Evolutionary conservation across 495 filamentous ascomycete species (phyloP), one percentile per base, ranked within the genome.

Genomic region (Mytilinidion resinicola): DNA sequence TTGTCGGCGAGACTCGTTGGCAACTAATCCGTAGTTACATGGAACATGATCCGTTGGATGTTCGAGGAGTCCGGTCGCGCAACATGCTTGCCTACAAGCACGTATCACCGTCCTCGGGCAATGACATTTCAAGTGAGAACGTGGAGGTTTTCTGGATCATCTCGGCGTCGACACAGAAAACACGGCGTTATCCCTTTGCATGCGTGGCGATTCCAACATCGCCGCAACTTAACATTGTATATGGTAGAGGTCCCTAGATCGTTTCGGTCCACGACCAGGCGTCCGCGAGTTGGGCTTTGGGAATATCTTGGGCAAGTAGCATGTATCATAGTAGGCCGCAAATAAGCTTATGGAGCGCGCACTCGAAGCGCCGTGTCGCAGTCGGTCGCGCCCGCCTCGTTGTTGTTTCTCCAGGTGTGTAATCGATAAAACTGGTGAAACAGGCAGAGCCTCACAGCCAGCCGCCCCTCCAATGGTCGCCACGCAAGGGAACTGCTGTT

Each of bases 201-300:
- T 47, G 15, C 11, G 25, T 25, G n/a, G 35, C 21, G 21, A 59
- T 49, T 49, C 54, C 11, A 41, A 15, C 39, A 8, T 19, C 30
- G 35, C 51, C 42, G 54, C 38, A n/a, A 42, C 49, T 63, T 51
- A 20, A 20, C 35, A 55, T 54, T 65, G 62, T 65, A 65, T 52
- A 58, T 39, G 48, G 61, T 65, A 65, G 55, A 65, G 58, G 58
- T 51, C 30, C 9, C 37, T 25, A 14, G 14, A 34, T 25, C 50
- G 33, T 53, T 30, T 36, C n/a, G 53, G 54, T 54, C 53, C 46
- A 57, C 51, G 52, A 9, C 20, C 56, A 33, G 62, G 62, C 62
- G 62, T 57, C 25, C 12, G 51, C 53, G 48, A 41, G 21, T 53
- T 49, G 36, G 30, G 21, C 39, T 50, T 47, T 20, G 12, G 8